Base-by-base conservation (phyloP, 805 yeast species). In the Clavispora asparagi region DNA sequence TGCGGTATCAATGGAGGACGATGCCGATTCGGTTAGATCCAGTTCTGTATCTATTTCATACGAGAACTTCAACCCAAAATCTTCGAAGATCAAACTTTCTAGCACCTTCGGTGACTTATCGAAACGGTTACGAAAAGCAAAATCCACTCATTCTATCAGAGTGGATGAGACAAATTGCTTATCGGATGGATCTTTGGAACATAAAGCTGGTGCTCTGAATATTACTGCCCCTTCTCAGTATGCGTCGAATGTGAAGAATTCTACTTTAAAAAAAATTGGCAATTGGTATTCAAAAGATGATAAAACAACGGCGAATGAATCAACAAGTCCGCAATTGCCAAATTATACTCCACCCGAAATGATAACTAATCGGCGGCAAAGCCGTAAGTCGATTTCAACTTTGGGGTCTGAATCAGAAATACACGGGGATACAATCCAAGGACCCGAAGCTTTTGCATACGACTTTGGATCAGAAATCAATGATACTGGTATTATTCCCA, bases 251-350 rank as follows among this genome's bases (percentile, higher is more conserved):
- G 36, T 55, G 1, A 54, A 64, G 9, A 54, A 58, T 35, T 63
- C 57, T 39, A 65, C 87, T 0, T 64, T 83, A 40, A 76, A 73
- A 47, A 85, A 80, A 55, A 61, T 86, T 7, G 87, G 86, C 1
- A 82, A 77, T 50, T 83, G 92, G 88, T 85, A 85, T 54, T 74
- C 73, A 44, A 79, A 73, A 31, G 77, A 70, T 19, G 49, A 50
- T 32, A 46, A 58, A 36, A 37, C 42, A 41, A 25, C 27, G 40
- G 13, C 39, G 4, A 28, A 25, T 9, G 32, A 14, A 7, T 13
- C 30, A 12, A 6, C 31, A 16, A 14, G 5, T 35, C 43, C 29
- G 31, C 38, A 13, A 25, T 11, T 23, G 14, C 17, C 27, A 8
- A 49, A 51, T 10, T 73, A 75, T 47, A 65, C 61, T 7, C 78